These are phyloP conservation scores for Sphagnum contortum DNA, from an alignment of 225 moss, liverwort and hornwort genomes.

Conservation along the genomic window DNA sequence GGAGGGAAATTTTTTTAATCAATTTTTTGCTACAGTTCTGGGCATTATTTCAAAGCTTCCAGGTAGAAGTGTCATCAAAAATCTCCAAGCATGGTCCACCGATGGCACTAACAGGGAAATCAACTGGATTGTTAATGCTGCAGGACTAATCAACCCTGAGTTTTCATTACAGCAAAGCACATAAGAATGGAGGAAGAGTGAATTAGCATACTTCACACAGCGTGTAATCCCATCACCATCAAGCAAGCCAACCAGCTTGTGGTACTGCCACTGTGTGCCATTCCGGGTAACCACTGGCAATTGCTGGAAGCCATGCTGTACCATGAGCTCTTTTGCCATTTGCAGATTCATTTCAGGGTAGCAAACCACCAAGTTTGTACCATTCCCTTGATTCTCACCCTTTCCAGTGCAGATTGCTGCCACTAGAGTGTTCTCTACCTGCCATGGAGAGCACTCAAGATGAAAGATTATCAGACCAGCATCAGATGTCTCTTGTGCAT, in stretches of 20 bases:
- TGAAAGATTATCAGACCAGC: too few relatives aligned
- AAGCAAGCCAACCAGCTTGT: conserved; percentile 45
- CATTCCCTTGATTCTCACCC: conserved; percentile 13
- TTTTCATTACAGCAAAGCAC: neutral
- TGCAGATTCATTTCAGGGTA: conserved; percentile 37
- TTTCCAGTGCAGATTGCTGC: conserved; percentile 35
- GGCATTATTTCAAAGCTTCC: too few relatives aligned
- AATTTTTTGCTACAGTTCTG: neutral
- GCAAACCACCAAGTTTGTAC: conserved; percentile 23
- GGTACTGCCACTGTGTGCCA: conserved; percentile 46
- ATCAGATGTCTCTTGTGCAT: too few relatives aligned
- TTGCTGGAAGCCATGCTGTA: conserved; percentile 17
- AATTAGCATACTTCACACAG: conserved; percentile 26
- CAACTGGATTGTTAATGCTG: neutral
- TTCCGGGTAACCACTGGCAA: conserved; percentile 36
- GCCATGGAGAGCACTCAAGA: neutral
- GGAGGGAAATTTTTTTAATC: neutral
- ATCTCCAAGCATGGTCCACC: neutral
- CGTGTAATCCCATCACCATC: conserved; percentile 10
- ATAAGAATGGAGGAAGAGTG: neutral
- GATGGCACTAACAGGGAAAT: neutral
- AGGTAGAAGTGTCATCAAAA: neutral
- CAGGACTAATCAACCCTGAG: neutral
- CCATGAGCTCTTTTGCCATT: conserved; percentile 27
- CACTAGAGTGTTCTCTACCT: conserved; percentile 34